Evolutionary conservation across 768 basidiomycete species (phyloP), one percentile per base, ranked within the genome.

Genomic region (Hygrophoropsis aurantiaca): DNA sequence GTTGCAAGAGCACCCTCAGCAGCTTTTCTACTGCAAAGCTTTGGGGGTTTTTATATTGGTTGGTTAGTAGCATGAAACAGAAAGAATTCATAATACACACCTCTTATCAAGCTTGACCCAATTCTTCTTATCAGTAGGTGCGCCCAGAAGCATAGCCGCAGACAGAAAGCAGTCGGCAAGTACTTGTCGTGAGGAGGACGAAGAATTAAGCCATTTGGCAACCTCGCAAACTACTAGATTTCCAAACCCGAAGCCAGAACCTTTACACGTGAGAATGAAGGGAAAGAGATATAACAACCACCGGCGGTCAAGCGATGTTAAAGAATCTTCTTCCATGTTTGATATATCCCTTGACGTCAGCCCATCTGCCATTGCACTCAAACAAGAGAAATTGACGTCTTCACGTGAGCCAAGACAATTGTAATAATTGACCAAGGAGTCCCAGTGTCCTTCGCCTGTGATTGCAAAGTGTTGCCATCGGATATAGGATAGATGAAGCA

Each of bases 91-190:
- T n/a, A n/a, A n/a, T n/a, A 21, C 45, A 1, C 18, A 49, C 50
- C 50, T 51, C 38, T 51, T 51, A 23, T 51, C 50, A 11, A 49
- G 39, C 32, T 42, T 42, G 8, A 49, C 40, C 5, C 50, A 23
- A 4, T 50, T 40, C 19, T 15, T 50, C 19, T 27, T 23, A 18
- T 51, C 50, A 20, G 42, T 46, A 19, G 40, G 21, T 32, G 27
- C 25, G 16, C 48, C 50, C 3, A 51, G 38, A 3, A 51, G 36
- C 19, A 51, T 25, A 19, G 38, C 40, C 23, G 47, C 50, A 24
- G 49, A 23, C 49, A 51, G 35, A 16, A 48, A 33, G 23, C 50
- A 51, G 35, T 51, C 44, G 10, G 50, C 50, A 15, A 51, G 41
- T 19, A 50, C 20, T 11, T 19, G 30, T 11, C 25, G 39, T 1